Evolutionary conservation across 2,329 filamentous ascomycete species (phyloP).

Genomic region (Fusarium protoensiforme): DNA sequence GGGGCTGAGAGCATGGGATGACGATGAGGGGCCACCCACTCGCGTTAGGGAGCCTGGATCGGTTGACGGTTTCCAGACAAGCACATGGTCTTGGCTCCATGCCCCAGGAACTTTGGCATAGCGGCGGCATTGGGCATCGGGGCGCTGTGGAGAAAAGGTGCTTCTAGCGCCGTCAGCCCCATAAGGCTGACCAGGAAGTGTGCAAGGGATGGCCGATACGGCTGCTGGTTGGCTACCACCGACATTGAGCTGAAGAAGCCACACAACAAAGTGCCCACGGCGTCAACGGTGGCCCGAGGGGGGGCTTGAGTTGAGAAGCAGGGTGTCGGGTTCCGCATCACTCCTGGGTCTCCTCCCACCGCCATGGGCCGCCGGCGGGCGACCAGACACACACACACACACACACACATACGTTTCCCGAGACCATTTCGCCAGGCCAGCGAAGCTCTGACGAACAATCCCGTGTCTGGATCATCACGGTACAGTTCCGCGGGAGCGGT

Average conservation of each 20-base stretch:
- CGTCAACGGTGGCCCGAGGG: neutral
- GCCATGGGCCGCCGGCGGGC: neutral
- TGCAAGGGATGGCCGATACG: constrained; percentile 12
- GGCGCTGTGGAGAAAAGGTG: constrained; percentile 32
- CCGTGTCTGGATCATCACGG: neutral
- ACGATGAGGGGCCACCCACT: constrained; percentile 13
- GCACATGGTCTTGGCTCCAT: constrained; percentile 17
- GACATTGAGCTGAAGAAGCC: constrained; percentile 16
- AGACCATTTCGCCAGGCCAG: neutral
- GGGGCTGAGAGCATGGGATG: constrained; percentile 2
- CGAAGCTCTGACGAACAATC: neutral
- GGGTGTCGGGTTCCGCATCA: neutral
- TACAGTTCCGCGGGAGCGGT: neutral
- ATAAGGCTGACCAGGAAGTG: constrained; percentile 44
- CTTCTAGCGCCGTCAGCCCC: constrained; percentile 32
- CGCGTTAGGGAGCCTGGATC: constrained; percentile 14
- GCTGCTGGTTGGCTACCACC: constrained; percentile 19
- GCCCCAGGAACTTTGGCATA: constrained; percentile 35
- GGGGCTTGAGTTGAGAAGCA: constrained; percentile 5
- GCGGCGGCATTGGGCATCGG: constrained; percentile 27
- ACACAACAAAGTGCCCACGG: neutral
- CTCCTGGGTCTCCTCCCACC: neutral
- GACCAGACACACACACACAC: neutral
- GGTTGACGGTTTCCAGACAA: constrained; percentile 11
- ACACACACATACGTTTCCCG: neutral